These are phyloP conservation scores for Cryptococcus neoformans DNA, from an alignment of 1,284 basidiomycete genomes.

Conservation along the genomic window DNA sequence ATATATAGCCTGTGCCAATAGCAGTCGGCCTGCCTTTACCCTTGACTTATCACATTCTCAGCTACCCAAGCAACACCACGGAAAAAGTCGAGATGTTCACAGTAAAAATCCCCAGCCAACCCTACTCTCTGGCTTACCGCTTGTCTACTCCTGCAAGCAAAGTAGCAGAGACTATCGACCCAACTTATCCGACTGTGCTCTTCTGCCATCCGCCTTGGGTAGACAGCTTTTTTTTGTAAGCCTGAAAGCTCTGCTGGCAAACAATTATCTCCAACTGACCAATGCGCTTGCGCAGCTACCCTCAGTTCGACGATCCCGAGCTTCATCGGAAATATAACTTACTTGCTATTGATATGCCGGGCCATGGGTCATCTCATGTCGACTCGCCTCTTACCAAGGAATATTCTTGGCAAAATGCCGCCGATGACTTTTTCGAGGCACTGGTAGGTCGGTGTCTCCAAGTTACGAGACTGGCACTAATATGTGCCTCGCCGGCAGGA, in stretches of 20 bases:
- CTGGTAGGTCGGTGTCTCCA: slow-evolving; percentile 7
- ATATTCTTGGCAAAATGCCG: slow-evolving; percentile 10
- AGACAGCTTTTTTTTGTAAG: slow-evolving; percentile 20
- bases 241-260: not conserved
- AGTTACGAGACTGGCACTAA: too few species aligned
- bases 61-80: too few species aligned
- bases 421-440: slow-evolving; percentile 13
- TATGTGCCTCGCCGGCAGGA: not conserved
- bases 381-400: not conserved
- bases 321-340: slow-evolving; percentile 27
- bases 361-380: slow-evolving; percentile 20
- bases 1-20: too few species aligned
- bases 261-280: not conserved
- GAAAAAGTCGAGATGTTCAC: too few species aligned
- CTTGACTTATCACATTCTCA: too few species aligned
- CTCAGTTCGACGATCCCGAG: slow-evolving; percentile 27
- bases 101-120: not conserved
- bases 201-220: slow-evolving; percentile 16
- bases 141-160: slow-evolving; percentile 10
- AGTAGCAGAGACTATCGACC: slow-evolving; percentile 8
- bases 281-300: slow-evolving; percentile 19
- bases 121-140: slow-evolving; percentile 8
- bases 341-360: slow-evolving; percentile 24
- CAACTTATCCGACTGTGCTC: slow-evolving; percentile 11
- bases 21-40: too few species aligned